Evolutionary conservation across 352 stramenopile species (phyloP).

Genomic region (Pythium periplocum): DNA sequence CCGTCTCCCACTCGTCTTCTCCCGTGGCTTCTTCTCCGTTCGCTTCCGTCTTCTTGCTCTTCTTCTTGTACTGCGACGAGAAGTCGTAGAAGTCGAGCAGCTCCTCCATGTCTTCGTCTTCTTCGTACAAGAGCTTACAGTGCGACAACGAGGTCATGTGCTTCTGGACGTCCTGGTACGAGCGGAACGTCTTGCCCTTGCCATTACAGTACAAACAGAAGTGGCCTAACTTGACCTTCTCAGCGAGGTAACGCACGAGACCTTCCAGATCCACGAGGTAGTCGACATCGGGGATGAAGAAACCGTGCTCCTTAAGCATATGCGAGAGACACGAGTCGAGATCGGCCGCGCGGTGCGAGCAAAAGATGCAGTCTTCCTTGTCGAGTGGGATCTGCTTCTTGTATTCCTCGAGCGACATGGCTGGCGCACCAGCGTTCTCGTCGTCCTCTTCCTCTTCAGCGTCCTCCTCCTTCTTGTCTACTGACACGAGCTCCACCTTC

Average conservation of each 20-base stretch:
- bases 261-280: constrained; percentile 89
- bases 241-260: constrained; percentile 89
- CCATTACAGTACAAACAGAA: constrained; percentile 95
- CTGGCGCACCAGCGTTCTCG: constrained; percentile 35
- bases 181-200: constrained; percentile 86
- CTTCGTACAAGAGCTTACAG: constrained; percentile 90
- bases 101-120: constrained; percentile 86
- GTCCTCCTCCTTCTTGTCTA: constrained; percentile 26
- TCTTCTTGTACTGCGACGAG: constrained; percentile 65
- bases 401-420: constrained; percentile 71
- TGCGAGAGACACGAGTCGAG: constrained; percentile 78
- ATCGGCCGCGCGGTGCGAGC: constrained; percentile 44
- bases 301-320: constrained; percentile 93
- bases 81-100: constrained; percentile 91
- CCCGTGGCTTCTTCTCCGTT: constrained; percentile 20
- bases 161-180: constrained; percentile 88
- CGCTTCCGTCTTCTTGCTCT: constrained; percentile 30
- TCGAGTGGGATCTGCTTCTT: constrained; percentile 65
- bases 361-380: constrained; percentile 86
- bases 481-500: constrained; percentile 40
- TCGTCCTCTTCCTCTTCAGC: constrained; percentile 40
- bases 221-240: constrained; percentile 95
- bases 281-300: constrained; percentile 94
- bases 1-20: constrained; percentile 70
- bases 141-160: constrained; percentile 93